Base-by-base conservation (phyloP, 805 yeast species). In the Groenewaldozyma salmanticensis region DNA sequence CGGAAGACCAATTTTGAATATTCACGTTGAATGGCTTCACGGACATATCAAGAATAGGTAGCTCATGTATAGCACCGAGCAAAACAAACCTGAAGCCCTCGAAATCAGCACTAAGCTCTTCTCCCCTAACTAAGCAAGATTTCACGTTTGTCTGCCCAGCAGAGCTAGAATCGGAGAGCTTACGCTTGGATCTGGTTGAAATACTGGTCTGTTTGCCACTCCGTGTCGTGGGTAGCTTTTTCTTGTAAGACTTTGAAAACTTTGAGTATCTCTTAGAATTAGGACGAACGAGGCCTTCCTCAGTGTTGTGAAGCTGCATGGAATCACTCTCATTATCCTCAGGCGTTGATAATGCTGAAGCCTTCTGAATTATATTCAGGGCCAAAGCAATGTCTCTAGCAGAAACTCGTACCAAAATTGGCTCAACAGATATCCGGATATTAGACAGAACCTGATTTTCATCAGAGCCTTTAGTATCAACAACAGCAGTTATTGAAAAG, bases 21-120 rank as follows among this genome's bases (percentile, higher is more conserved):
- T 64, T 64, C 2, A 80, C 60, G 6, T 74, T 73, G 58, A 88
- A 85, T 0, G 90, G 81, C 43, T 75, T 72, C 9, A 85, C 68
- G 45, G 74, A 74, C 72, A 84, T 66, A 60, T 88, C 96, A 16
- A 88, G 51, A 20, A 87, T 80, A 0, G 96, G 96, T 47, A 88
- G 68, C 58, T 88, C 96, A 57, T 87, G 92, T 39, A 86, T 81
- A 61, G 82, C 92, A 54, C 96, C 96, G 50, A 88, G 82, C 42
- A 88, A 62, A 3, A 88, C 94, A 42, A 87, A 61, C 50, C 96
- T 70, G 48, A 82, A 55, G 0, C 96, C 96, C 11, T 81, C 86
- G 44, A 86, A 59, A 35, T 74, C 74, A 0, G 80, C 80, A 36
- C 61, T 66, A 38, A 87, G 60, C 35, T 74, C 76, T 58, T 88